phyloP scores from a whole-genome alignment of 495 filamentous ascomycete genomes.

The Filosporella fistucella region DNA sequence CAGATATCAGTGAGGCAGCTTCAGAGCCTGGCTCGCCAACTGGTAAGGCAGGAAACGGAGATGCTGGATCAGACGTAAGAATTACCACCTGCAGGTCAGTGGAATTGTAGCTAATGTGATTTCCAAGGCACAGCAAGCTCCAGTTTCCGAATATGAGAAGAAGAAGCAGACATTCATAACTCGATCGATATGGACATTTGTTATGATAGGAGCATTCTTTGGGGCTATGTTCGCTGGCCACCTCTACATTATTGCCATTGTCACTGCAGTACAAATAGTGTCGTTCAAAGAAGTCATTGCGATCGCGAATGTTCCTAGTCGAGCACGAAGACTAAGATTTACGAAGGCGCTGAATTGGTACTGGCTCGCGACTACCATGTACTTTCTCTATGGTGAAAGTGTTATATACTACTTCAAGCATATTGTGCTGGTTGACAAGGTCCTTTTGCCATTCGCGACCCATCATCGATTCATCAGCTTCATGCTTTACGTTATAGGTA shows the following conservation, averaged over 20 bases:
- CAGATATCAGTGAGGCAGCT: slow-evolving; percentile 73
- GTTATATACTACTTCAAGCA: slow-evolving; percentile 99
- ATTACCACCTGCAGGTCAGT: neutral
- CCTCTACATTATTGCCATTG: slow-evolving; percentile 90
- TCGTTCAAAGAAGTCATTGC: slow-evolving; percentile 99
- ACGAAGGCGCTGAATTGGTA: slow-evolving; percentile 99
- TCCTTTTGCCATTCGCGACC: slow-evolving; percentile 87
- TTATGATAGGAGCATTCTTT: slow-evolving; percentile 97
- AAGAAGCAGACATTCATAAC: slow-evolving; percentile 98
- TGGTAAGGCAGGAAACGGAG: slow-evolving; percentile 14
- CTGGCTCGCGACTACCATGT: slow-evolving; percentile 97
- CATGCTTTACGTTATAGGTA: slow-evolving; percentile 93
- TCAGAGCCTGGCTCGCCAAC: slow-evolving; percentile 42
- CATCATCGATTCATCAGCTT: slow-evolving; percentile 99
- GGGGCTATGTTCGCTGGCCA: slow-evolving; percentile 87
- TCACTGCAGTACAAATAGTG: slow-evolving; percentile 90
- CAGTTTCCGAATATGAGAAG: slow-evolving; percentile 84
- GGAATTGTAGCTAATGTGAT: slow-evolving; percentile 1
- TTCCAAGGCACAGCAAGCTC: slow-evolving; percentile 37
- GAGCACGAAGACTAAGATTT: slow-evolving; percentile 84
- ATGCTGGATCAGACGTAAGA: slow-evolving; percentile 22
- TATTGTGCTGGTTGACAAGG: slow-evolving; percentile 89
- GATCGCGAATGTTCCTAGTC: slow-evolving; percentile 90
- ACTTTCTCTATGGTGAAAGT: slow-evolving; percentile 96
- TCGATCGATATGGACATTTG: slow-evolving; percentile 93